Conservation (phyloP, 495 filamentous ascomycete species). For the Rhizodiscina lignyota region DNA sequence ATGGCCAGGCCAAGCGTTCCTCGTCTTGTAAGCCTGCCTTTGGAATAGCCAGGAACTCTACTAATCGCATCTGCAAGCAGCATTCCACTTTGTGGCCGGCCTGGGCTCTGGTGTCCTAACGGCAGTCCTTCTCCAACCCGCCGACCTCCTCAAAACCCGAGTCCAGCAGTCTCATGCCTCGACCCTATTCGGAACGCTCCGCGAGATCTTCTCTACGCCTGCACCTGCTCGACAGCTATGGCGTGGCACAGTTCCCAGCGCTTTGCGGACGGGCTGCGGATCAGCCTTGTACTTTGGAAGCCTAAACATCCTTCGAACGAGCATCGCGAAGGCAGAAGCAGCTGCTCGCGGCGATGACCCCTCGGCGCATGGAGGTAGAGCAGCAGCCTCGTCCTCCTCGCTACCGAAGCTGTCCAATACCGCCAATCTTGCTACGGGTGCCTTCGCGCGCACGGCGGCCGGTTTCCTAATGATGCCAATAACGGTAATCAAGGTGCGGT, state of each 20-base stretch:
- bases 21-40: not conserved
- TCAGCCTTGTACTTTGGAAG: slow-evolving; percentile 88
- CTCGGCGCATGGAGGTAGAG: not conserved
- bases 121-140: slow-evolving; percentile 82
- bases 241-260: slow-evolving; percentile 84
- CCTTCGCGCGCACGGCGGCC: slow-evolving; percentile 63
- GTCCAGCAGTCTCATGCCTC: slow-evolving; percentile 55
- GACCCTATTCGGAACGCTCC: slow-evolving; percentile 53
- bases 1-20: not conserved
- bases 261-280: slow-evolving; percentile 81
- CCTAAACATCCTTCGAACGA: slow-evolving; percentile 65
- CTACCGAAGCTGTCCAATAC: slow-evolving; percentile 73
- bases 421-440: slow-evolving; percentile 74
- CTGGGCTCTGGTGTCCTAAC: slow-evolving; percentile 73
- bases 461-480: slow-evolving; percentile 92
- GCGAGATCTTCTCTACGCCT: slow-evolving; percentile 44
- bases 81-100: slow-evolving; percentile 80
- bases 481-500: slow-evolving; percentile 93
- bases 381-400: slow-evolving; percentile 41
- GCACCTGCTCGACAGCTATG: slow-evolving; percentile 62
- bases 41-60: not conserved
- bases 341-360: slow-evolving; percentile 9
- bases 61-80: slow-evolving; percentile 13
- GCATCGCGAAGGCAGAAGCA: slow-evolving; percentile 32
- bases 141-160: slow-evolving; percentile 92